These are phyloP conservation scores for Monosporascus cannonballus DNA, from an alignment of 2,329 filamentous ascomycete genomes.

Conservation along the genomic window DNA sequence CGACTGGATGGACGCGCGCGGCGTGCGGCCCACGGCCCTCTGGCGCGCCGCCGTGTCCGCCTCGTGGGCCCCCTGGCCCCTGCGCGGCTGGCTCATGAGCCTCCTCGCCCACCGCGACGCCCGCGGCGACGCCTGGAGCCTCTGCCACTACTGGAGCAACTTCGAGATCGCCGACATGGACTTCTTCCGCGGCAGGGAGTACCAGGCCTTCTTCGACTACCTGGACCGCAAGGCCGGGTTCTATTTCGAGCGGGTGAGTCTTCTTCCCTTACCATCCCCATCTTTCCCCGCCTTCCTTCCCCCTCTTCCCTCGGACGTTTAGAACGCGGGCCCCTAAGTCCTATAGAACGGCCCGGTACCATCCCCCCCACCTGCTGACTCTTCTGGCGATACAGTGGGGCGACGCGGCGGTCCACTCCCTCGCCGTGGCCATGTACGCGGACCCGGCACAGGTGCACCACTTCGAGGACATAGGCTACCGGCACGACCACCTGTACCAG, in stretches of 20 bases:
- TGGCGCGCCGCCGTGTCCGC: constrained; percentile 36
- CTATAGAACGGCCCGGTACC: no score
- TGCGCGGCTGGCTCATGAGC: constrained; percentile 29
- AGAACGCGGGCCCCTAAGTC: no score
- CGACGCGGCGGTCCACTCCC: constrained; percentile 37
- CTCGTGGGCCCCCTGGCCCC: constrained; percentile 35
- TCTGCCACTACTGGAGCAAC: constrained; percentile 43
- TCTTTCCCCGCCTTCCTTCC: neutral
- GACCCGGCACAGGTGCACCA: constrained; percentile 34
- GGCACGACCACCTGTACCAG: constrained; percentile 29
- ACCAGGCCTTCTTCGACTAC: constrained; percentile 35
- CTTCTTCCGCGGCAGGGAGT: constrained; percentile 34
- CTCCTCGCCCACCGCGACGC: constrained; percentile 31
- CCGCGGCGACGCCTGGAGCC: constrained; percentile 35
- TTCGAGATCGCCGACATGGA: constrained; percentile 42
- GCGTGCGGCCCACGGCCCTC: constrained; percentile 28
- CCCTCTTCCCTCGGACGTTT: neutral
- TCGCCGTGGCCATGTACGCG: constrained; percentile 36
- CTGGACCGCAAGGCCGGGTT: constrained; percentile 37
- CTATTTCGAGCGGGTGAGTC: constrained; percentile 35
- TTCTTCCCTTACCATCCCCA: neutral
- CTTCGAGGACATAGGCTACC: constrained; percentile 38
- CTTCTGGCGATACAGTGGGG: constrained; percentile 29
- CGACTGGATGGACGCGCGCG: constrained; percentile 33
- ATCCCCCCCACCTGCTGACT: no score